Evolutionary conservation across 306 rosid genomes (phyloP), one percentile per base, ranked within the genome.

Genomic region (Abrus precatorius): DNA sequence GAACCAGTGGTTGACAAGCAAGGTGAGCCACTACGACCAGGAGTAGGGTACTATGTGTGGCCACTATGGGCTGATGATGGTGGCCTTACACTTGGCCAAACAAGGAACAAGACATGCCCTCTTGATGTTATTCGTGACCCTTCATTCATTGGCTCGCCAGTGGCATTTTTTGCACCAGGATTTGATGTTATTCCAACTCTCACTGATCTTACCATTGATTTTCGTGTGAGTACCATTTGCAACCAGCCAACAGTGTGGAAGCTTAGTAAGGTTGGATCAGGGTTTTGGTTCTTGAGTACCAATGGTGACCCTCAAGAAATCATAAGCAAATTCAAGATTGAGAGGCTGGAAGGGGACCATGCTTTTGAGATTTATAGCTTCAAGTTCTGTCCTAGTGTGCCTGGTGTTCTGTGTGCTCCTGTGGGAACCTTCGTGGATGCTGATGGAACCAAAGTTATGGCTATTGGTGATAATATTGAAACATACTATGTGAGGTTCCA

Each of bases 361-460:
- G 86, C 86, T 1, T 83, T 71, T 77, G 83, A 71, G 74, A 83
- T 83, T 11, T 83, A 83, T 34, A 83, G 86, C 63, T 83, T 83
- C 59, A 77, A 70, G 79, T 83, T 83, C 3, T 83, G 86, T 14
- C 86, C 86, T 9, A 40, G 75, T 8, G 79, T 70, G 1, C 69
- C 82, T 70, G 86, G 82, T 52, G 69, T 28, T 9, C 29, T 83
- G 0, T 83, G 86, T 77, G 82, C 86, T 70, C 86, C 86, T 52
- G 82, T 83, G 2, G 82, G 82, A 2, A 77, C 79, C 6, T 83
- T 14, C 77, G 74, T 0, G 3, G 86, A 83, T 83, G 2, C 63
- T 27, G 86, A 77, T 77, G 82, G 82, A 20, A 83, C 86, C 36
- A 83, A 63, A 44, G 82, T 83, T 64, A 52, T 83, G 86, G 86